Evolutionary conservation across 208 protist genomes (phyloP).

Genomic region (Leishmania amazonensis): DNA sequence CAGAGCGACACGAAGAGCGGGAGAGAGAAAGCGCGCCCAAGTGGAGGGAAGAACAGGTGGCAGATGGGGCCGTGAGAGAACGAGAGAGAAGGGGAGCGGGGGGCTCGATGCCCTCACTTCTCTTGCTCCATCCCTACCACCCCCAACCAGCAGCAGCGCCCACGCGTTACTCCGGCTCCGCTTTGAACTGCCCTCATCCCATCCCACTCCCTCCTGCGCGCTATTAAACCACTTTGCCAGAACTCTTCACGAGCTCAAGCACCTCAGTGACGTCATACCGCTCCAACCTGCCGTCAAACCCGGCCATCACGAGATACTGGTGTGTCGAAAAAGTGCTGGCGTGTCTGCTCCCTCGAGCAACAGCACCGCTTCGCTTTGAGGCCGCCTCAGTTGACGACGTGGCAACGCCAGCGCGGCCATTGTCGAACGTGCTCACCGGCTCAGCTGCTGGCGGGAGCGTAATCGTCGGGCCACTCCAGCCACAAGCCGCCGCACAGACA

Average conservation of each 20-base stretch:
- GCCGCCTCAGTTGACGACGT: not conserved
- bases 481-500: constrained; percentile 21
- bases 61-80: too few species aligned
- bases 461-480: constrained; percentile 14
- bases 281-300: constrained; percentile 46
- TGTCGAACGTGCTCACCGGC: not conserved
- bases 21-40: not conserved
- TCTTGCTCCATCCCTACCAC: not conserved
- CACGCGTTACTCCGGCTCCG: not conserved
- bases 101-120: not conserved
- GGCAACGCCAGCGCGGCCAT: not conserved
- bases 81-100: not conserved
- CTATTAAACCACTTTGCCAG: constrained; percentile 4
- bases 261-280: constrained; percentile 36
- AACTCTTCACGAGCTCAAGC: constrained; percentile 20
- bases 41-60: not conserved
- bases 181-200: not conserved
- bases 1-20: not conserved
- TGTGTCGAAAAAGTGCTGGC: constrained; percentile 2
- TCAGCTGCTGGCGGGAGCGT: not conserved
- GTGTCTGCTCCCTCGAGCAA: not conserved
- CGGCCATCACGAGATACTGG: constrained; percentile 38
- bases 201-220: not conserved
- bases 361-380: not conserved
- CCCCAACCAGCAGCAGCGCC: not conserved